Base-by-base conservation (phyloP, 2,329 filamentous ascomycete genomes). In the Aureobasidium mangrovei region DNA sequence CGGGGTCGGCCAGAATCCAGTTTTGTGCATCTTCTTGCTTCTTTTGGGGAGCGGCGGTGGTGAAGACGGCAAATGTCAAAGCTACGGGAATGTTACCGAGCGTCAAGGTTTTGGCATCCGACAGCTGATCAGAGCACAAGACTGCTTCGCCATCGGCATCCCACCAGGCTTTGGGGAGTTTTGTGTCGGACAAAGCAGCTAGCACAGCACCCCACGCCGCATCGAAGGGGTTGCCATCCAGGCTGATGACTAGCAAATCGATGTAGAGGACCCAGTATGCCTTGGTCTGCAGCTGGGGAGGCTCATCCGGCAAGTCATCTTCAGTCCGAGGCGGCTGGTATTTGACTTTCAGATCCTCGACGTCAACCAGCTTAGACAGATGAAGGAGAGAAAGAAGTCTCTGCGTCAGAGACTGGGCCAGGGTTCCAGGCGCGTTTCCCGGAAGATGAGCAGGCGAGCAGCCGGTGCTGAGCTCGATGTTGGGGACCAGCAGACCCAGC, bases 231-330 rank as follows among this genome's bases (percentile, higher is more conserved):
- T 93, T 95, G 4, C 91, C 91, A 60, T 95, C 91, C 47, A 95
- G 82, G 0, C 88, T 94, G 61, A 98, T 85, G 71, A 95, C 93
- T 65, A 96, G 80, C n/a, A 96, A 77, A 66, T 97, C 91, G 60
- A 98, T 87, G 70, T 95, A 96, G 24, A 98, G 81, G 7, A 88
- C 84, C 93, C 91, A 98, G 69, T 94, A 97, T 0, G 86, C 93
- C 67, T 87, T 91, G 8, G 91, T 70, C 58, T 82, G 77, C 6
- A 68, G 67, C 39, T 63, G 60, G 10, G 69, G 63, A 2, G 60
- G 71, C 12, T 63, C 66, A 38, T 66, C 65, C 4, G 71, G 65
- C 53, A 73, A 69, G 3, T 76, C 74, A 26, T 77, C 74, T 12
- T 75, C 73, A 12, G 70, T 72, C 28, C 74, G 69, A n/a, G 61